Percentiles rank a stretch among this genome's conserved stretches.
phyloP scores from a whole-genome alignment of 2,329 filamentous ascomycete species.

The Monosporascus sp. region DNA sequence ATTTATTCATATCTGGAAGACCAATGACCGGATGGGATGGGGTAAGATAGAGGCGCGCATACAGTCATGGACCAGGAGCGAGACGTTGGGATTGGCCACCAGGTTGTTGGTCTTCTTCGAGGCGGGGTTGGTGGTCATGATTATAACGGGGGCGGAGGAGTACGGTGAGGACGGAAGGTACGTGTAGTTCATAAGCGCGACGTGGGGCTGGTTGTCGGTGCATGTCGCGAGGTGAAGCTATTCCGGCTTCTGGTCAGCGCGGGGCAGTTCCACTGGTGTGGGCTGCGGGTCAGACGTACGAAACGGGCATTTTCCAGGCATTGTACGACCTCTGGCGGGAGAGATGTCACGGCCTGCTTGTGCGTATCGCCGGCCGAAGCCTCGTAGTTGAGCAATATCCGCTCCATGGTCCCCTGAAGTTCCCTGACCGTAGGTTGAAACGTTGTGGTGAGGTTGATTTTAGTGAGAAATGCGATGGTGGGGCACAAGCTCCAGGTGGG shows the following conservation, averaged over 20 bases:
- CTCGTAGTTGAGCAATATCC: conserved; percentile 69
- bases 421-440: background rate
- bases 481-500: too few relatives aligned
- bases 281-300: conserved; percentile 45
- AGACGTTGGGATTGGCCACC: conserved; percentile 77
- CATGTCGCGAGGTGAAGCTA: conserved; percentile 95
- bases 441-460: too few relatives aligned
- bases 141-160: conserved; percentile 70
- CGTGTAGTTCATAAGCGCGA: conserved; percentile 98
- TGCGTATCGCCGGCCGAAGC: conserved; percentile 68
- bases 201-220: conserved; percentile 75
- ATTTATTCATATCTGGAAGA: too few relatives aligned
- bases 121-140: conserved; percentile 84
- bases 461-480: too few relatives aligned
- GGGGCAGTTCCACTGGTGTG: background rate
- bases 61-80: conserved; percentile 93
- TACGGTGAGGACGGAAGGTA: conserved; percentile 78
- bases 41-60: conserved; percentile 11
- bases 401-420: conserved; percentile 40
- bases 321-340: conserved; percentile 81
- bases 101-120: conserved; percentile 81
- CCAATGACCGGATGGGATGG: background rate
- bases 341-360: conserved; percentile 59
- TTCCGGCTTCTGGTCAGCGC: conserved; percentile 4
- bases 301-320: conserved; percentile 94